phyloP scores from a whole-genome alignment of 257 asterid species.

The Ilex aquifolium region DNA sequence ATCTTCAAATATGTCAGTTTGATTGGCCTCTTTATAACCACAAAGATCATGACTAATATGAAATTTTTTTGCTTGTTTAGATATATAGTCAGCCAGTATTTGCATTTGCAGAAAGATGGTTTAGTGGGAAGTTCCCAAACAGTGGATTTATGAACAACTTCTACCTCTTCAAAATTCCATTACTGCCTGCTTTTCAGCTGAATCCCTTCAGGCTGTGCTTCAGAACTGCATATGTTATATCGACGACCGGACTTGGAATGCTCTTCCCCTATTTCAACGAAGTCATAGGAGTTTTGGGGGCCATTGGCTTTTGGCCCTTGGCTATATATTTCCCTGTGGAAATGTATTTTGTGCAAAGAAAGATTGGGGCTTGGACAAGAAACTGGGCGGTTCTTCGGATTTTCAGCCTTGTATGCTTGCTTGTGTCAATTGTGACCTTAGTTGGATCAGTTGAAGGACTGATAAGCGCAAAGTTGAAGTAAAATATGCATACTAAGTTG shows the following conservation, averaged over 20 bases:
- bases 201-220: conserved; percentile 57
- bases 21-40: too few relatives aligned
- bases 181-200: conserved; percentile 34
- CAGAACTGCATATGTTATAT: conserved; percentile 51
- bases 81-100: conserved; percentile 61
- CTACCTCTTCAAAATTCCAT: conserved; percentile 37
- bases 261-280: conserved; percentile 63
- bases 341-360: conserved; percentile 57
- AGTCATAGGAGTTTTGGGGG: conserved; percentile 63
- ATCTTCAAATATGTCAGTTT: too few relatives aligned
- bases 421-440: conserved; percentile 39
- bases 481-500: too few relatives aligned
- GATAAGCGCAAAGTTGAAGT: conserved; percentile 31
- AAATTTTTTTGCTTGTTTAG: conserved; percentile 18
- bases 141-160: conserved; percentile 31
- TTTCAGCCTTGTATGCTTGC: conserved; percentile 39
- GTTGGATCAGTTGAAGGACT: conserved; percentile 61
- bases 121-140: conserved; percentile 23
- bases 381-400: conserved; percentile 50
- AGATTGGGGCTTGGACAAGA: conserved; percentile 47
- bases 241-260: conserved; percentile 45
- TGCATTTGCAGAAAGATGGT: conserved; percentile 44
- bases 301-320: conserved; percentile 62
- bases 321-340: conserved; percentile 62
- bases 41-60: too few relatives aligned